Percentiles rank a stretch among this genome's conserved stretches.
Evolutionary conservation across 164 flowering plant species (phyloP).

Genomic region (Litsea cubeba): DNA sequence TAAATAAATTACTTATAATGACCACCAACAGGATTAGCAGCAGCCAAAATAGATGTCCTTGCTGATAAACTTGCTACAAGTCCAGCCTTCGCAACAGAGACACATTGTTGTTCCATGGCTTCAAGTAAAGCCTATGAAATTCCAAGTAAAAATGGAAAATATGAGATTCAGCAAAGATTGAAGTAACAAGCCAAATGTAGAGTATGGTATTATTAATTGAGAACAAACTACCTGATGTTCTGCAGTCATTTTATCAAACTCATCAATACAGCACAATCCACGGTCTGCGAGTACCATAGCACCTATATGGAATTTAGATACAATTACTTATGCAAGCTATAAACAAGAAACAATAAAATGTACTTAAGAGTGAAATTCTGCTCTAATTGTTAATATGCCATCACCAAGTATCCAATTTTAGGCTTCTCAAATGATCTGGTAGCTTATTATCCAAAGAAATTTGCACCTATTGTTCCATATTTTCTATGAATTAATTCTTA

Average conservation of each 20-base stretch:
- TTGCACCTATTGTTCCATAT: too few relatives aligned
- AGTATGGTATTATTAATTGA: conserved; percentile 2
- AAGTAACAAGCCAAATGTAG: not conserved
- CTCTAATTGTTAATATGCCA: too few relatives aligned
- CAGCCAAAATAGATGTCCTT: conserved; percentile 88
- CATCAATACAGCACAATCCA: conserved; percentile 97
- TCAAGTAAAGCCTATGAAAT: conserved; percentile 74
- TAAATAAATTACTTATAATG: conserved; percentile 72
- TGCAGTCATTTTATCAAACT: conserved; percentile 98
- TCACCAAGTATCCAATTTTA: too few relatives aligned
- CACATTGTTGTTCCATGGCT: conserved; percentile 99
- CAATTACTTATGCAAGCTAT: not conserved
- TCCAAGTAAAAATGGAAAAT: not conserved
- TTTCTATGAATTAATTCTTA: too few relatives aligned
- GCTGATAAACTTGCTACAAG: conserved; percentile 97
- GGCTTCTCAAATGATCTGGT: too few relatives aligned
- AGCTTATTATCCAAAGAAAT: too few relatives aligned
- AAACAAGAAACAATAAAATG: too few relatives aligned
- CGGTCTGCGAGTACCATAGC: conserved; percentile 99
- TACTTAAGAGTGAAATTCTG: too few relatives aligned
- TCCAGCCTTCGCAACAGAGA: conserved; percentile 99
- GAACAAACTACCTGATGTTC: conserved; percentile 76
- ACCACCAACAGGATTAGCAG: conserved; percentile 99
- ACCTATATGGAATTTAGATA: conserved; percentile 38
- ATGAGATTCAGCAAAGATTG: not conserved